Conservation (phyloP, 1,139 yeast genomes). For the Yamadazyma blattariae region DNA sequence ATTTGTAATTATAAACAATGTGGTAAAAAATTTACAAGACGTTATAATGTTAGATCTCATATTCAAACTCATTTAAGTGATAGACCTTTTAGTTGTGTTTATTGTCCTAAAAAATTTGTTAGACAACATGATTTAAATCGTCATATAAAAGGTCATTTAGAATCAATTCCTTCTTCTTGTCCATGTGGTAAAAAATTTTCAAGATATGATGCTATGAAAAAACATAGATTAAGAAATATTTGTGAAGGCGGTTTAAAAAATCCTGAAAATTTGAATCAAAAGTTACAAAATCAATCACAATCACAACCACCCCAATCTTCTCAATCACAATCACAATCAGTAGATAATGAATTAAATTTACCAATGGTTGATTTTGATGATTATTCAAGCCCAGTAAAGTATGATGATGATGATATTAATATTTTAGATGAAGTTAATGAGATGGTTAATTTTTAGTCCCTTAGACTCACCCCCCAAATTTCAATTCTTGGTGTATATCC, state of each 20-base stretch:
- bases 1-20: conserved; percentile 78
- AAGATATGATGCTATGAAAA: conserved; percentile 80
- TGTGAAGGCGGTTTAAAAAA: conserved; percentile 59
- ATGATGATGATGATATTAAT: too few relatives aligned
- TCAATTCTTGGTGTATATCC: background rate
- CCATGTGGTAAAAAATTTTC: conserved; percentile 92
- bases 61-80: conserved; percentile 96
- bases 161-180: conserved; percentile 67
- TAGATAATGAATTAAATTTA: background rate
- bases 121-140: conserved; percentile 91
- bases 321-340: too few relatives aligned
- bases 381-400: conserved; percentile 29
- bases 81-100: conserved; percentile 69
- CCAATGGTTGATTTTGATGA: background rate
- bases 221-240: conserved; percentile 77
- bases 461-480: too few relatives aligned
- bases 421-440: too few relatives aligned
- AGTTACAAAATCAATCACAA: background rate
- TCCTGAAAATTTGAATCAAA: conserved; percentile 5
- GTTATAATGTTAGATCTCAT: conserved; percentile 94
- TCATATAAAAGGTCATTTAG: conserved; percentile 85
- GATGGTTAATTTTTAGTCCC: background rate
- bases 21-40: conserved; percentile 78
- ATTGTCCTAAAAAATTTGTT: conserved; percentile 72
- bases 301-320: too few relatives aligned